Base-by-base conservation (phyloP, 352 stramenopile species). In the Phytophthora pini region DNA sequence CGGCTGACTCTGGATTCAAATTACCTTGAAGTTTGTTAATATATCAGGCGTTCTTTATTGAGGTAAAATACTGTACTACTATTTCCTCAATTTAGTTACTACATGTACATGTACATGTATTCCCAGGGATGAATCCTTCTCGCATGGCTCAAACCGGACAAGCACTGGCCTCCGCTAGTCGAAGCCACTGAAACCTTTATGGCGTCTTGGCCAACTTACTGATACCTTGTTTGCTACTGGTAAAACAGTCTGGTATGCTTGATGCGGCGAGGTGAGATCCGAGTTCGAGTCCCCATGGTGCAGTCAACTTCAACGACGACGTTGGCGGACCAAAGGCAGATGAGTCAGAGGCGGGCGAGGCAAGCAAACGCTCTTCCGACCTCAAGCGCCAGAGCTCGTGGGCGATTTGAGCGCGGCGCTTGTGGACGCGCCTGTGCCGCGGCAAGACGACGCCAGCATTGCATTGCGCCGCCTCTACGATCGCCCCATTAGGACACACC, bases 401-500 rank as follows among this genome's bases (percentile, higher is more conserved):
- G n/a, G 45, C 12, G 61, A 69, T 63, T 68, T 65, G 61, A 65
- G 47, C 38, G 38, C 52, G 22, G 36, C 31, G 44, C 13, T 20
- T 51, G 56, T 26, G 26, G 49, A 36, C 38, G 38, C 38, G 38
- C 15, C 9, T 22, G 38, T 10, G 38, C 15, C 15, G 17, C 59
- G 38, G 34, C 49, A 54, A 31, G 60, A 39, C 45, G 60, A 55
- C 32, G 22, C 17, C 55, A 17, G 11, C 44, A 13, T 15, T 61
- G 22, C 26, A 12, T 10, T 24, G 32, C 29, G 41, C 61, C 53
- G 61, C 49, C 61, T 69, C 53, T 69, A 69, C 54, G 40, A 68
- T 40, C 52, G 43, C 31, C 49, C 31, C 60, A 68, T 63, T 68
- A 68, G 46, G 51, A 62, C 51, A 66, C 58, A 41, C 32, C 44